Evolutionary conservation across 2,329 filamentous ascomycete species (phyloP).

Genomic region (Emmonsiellopsis sp.): DNA sequence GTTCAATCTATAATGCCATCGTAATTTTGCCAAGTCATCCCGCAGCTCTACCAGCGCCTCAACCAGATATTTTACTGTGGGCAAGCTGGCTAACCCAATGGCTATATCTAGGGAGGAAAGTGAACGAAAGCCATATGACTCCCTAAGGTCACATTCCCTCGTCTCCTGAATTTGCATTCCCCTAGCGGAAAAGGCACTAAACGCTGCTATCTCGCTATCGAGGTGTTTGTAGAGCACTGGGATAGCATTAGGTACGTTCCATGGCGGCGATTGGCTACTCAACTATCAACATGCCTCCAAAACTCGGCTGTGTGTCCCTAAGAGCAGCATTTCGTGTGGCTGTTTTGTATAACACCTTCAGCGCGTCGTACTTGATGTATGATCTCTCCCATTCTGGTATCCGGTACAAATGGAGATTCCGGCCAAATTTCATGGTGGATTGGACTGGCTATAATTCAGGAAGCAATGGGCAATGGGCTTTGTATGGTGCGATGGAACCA

Average conservation of each 20-base stretch:
- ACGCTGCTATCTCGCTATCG: background rate
- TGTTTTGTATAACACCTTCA: conserved; percentile 16
- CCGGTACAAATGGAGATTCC: conserved; percentile 16
- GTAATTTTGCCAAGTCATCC: conserved; percentile 9
- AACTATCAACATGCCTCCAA: background rate
- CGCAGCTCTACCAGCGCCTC: conserved; percentile 5
- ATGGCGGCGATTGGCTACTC: background rate
- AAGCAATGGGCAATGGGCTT: no score
- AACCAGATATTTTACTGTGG: background rate
- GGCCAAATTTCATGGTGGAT: conserved; percentile 21
- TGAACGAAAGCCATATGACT: conserved; percentile 2
- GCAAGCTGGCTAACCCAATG: background rate
- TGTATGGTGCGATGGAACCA: no score
- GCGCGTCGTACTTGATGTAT: conserved; percentile 20
- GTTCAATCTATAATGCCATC: conserved; percentile 14
- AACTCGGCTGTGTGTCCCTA: background rate
- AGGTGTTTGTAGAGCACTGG: conserved; percentile 2
- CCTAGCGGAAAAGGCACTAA: conserved; percentile 2
- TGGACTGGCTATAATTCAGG: no score
- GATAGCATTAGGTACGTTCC: background rate
- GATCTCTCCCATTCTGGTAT: conserved; percentile 19
- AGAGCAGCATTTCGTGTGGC: conserved; percentile 2
- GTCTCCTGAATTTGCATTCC: background rate
- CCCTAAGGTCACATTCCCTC: background rate
- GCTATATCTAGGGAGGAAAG: background rate